Evolutionary conservation across 768 basidiomycete genomes (phyloP).

Genomic region (Amanita molliuscula): DNA sequence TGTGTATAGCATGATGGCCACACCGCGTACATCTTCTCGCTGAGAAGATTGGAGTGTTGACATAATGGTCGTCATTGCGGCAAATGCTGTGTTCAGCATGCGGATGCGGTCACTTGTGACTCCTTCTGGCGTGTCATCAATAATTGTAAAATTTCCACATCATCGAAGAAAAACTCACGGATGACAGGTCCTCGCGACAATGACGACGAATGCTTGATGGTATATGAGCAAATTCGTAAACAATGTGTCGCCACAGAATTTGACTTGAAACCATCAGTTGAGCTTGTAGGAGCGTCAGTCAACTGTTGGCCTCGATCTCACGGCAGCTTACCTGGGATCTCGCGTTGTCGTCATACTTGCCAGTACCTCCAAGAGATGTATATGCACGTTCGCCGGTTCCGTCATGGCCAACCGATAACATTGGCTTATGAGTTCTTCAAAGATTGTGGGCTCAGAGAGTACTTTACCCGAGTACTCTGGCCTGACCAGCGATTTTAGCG

Average conservation of each 20-base stretch:
- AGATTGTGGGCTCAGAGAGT: constrained; percentile 70
- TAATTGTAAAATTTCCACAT: background rate
- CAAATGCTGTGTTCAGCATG: constrained; percentile 55
- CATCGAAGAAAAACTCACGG: constrained; percentile 25
- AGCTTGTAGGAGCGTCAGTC: constrained; percentile 8
- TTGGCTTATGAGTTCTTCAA: constrained; percentile 83
- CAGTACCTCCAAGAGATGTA: constrained; percentile 63
- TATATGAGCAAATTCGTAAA: constrained; percentile 72
- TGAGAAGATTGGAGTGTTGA: constrained; percentile 41
- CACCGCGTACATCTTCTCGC: constrained; percentile 68
- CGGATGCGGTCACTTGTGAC: constrained; percentile 45
- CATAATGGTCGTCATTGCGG: constrained; percentile 50
- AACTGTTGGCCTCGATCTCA: background rate
- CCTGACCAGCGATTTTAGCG: constrained; percentile 70
- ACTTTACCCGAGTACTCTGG: constrained; percentile 76
- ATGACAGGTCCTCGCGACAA: constrained; percentile 38
- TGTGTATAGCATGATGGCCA: constrained; percentile 70
- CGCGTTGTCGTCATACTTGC: constrained; percentile 43
- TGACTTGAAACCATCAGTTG: constrained; percentile 27
- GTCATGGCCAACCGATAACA: constrained; percentile 88
- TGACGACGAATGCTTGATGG: constrained; percentile 64
- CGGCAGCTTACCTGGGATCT: constrained; percentile 14
- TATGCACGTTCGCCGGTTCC: constrained; percentile 63
- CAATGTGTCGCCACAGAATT: constrained; percentile 56
- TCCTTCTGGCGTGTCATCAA: constrained; percentile 26